Percentiles rank a stretch among this genome's conserved stretches.
Evolutionary conservation across 192 early-diverging fungal genomes (phyloP).

Genomic region (Mortierella claussenii): DNA sequence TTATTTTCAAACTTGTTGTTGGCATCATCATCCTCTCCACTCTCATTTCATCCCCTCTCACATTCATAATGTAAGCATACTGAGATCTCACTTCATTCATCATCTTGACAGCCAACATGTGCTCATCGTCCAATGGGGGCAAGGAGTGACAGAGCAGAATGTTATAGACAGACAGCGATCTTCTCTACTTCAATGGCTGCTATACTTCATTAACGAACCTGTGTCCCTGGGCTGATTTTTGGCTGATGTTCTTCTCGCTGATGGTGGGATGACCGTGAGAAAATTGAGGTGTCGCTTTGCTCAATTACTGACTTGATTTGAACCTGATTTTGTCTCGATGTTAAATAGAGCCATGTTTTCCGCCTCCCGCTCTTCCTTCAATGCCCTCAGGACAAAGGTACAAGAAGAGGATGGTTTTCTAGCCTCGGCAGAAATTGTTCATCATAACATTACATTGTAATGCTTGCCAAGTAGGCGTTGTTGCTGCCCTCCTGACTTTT

Average conservation of each 20-base stretch:
- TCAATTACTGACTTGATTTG: neutral
- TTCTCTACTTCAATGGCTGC: no score
- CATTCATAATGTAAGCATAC: neutral
- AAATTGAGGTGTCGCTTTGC: neutral
- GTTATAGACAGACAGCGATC: neutral
- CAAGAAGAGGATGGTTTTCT: no score
- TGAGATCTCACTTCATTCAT: neutral
- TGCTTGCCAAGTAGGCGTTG: no score
- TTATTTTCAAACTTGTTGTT: no score
- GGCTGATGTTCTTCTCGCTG: no score
- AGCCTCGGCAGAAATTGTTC: no score
- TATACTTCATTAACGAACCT: no score
- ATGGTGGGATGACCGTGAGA: conserved; percentile 22
- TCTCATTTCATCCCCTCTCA: neutral
- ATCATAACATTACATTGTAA: no score
- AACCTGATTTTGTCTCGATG: no score
- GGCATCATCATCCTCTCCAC: conserved; percentile 11
- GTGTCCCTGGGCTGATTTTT: no score
- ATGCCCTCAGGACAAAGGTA: conserved; percentile 47
- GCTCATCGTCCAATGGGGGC: neutral
- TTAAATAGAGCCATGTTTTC: conserved; percentile 47
- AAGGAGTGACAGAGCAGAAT: neutral
- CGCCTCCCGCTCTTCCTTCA: conserved; percentile 37
- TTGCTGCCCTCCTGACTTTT: neutral
- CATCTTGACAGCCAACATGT: neutral